Evolutionary conservation across 306 rosid genomes (phyloP), one percentile per base, ranked within the genome.

Genomic region (Castanospermum australe): DNA sequence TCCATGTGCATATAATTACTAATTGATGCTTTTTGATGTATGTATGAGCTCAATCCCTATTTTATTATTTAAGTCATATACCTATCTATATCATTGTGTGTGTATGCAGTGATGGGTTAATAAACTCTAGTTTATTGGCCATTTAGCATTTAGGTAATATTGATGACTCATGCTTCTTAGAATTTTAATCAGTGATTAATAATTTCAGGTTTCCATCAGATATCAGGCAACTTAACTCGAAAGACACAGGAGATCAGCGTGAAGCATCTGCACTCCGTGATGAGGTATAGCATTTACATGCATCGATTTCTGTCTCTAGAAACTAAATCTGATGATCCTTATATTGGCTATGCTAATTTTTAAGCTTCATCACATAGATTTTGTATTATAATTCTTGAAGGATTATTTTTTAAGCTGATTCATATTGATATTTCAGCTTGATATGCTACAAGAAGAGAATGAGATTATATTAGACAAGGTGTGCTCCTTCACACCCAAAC

Each of bases 191-290:
- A 4, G 28, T 35, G 48, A 62, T 79, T 44, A 42, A 60, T 63
- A 33, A 65, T 78, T 76, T 80, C 91, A 96, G 99, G 89, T 96
- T 90, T 80, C 22, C 84, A 10, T 62, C 92, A 25, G 97, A 96
- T 77, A 70, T 86, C 35, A 89, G 87, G 66, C 89, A 80, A 48
- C 61, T 72, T 39, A 91, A 86, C 75, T 48, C 82, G 22, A 93
- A 86, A 89, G 88, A 79, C 41, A 73, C 80, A 42, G 97, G 91
- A 60, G 97, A 91, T 83, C 90, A 78, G 78, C 97, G 87, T 8
- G 97, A 96, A 86, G 94, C 98, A 84, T 92, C 99, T 73, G 96
- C 98, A 14, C 98, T 96, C 35, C 98, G 94, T 32, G 99, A 96
- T 88, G 98, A 93, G 86, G 99, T 96, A 91, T 42, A 85, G 52